Evolutionary conservation across 2,329 filamentous ascomycete species (phyloP).

Genomic region (Ophioceras dolichostomum): DNA sequence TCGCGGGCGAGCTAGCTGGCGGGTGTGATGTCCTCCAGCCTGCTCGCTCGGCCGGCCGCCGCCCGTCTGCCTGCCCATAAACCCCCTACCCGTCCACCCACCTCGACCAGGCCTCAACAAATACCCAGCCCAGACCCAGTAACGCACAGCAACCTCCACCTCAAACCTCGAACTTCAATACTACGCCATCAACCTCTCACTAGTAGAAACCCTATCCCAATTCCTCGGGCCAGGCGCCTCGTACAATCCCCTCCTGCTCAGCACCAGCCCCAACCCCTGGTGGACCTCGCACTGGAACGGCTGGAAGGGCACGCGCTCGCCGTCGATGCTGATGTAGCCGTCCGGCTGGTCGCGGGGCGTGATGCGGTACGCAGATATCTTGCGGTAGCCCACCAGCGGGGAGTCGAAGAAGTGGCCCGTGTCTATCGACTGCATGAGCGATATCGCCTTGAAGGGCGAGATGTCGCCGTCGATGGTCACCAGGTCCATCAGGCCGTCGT

Average conservation of each 20-base stretch:
- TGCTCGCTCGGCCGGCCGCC: not conserved
- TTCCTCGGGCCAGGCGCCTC: constrained; percentile 46
- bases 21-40: not conserved
- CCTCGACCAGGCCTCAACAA: not conserved
- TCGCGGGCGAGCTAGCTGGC: no score
- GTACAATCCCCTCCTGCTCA: constrained; percentile 65
- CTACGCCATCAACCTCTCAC: constrained; percentile 15
- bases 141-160: not conserved
- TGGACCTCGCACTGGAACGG: constrained; percentile 90
- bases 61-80: not conserved
- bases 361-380: constrained; percentile 78
- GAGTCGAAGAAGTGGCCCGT: constrained; percentile 69
- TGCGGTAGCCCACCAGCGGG: constrained; percentile 65
- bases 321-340: constrained; percentile 90
- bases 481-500: constrained; percentile 78
- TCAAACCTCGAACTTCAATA: no score
- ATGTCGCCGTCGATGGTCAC: constrained; percentile 71
- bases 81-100: no score
- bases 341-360: constrained; percentile 57
- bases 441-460: constrained; percentile 49
- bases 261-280: constrained; percentile 66
- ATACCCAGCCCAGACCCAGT: not conserved
- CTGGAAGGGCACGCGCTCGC: constrained; percentile 75
- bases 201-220: constrained; percentile 29
- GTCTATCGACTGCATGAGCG: constrained; percentile 60